Percentiles rank a stretch among this genome's conserved stretches.
phyloP scores from a whole-genome alignment of 2,329 filamentous ascomycete genomes.

The Blastomyces percursus region DNA sequence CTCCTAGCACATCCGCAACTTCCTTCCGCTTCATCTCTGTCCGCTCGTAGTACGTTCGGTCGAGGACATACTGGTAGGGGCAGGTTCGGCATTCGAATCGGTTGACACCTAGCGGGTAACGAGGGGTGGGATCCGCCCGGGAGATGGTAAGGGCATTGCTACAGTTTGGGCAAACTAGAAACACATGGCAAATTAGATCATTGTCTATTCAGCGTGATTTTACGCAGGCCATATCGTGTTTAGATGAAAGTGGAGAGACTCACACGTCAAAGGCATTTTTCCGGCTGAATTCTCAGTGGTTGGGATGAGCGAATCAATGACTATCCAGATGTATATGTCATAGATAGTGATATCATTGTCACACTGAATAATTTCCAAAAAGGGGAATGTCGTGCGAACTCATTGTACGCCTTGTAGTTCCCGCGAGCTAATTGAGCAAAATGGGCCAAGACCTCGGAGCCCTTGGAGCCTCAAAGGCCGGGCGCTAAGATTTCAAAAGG shows the following conservation, averaged over 20 bases:
- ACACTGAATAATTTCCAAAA: not conserved
- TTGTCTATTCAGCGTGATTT: not conserved
- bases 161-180: conserved; percentile 39
- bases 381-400: not conserved
- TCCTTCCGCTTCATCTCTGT: conserved; percentile 72
- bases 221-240: not conserved
- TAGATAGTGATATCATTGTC: not conserved
- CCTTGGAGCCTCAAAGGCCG: not conserved
- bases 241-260: conserved; percentile 10
- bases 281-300: conserved; percentile 2
- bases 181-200: conserved; percentile 14
- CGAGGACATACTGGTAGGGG: conserved; percentile 79
- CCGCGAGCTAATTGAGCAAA: not conserved
- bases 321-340: not conserved
- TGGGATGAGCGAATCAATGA: not conserved
- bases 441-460: not conserved
- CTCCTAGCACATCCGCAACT: conserved; percentile 81
- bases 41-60: conserved; percentile 69
- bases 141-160: conserved; percentile 40
- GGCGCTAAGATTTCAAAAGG: not conserved
- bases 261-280: conserved; percentile 32
- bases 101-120: conserved; percentile 46
- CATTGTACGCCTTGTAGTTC: not conserved
- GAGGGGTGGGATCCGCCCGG: conserved; percentile 27
- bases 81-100: conserved; percentile 93